Percentiles rank a stretch among this genome's conserved stretches.
phyloP scores from a whole-genome alignment of 257 asterid species.

The Eucommia ulmoides region DNA sequence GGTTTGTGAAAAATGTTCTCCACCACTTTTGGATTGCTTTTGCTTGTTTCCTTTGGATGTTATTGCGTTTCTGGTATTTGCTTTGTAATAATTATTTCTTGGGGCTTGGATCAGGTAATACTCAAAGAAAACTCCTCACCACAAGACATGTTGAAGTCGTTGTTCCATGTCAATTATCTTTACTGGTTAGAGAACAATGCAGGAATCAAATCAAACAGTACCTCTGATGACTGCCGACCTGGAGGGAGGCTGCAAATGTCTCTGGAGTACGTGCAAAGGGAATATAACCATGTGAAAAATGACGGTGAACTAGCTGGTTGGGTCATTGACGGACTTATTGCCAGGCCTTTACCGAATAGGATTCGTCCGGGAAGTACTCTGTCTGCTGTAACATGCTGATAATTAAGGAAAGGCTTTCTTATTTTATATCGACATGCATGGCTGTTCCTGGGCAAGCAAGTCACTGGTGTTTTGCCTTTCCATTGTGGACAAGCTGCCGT shows the following conservation, averaged over 20 bases:
- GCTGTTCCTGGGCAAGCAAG: too few species aligned
- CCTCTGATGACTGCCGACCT: conserved; percentile 50
- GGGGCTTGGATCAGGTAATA: conserved; percentile 44
- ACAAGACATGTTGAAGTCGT: conserved; percentile 81
- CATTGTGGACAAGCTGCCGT: too few species aligned
- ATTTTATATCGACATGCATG: too few species aligned
- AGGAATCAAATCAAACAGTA: conserved; percentile 48
- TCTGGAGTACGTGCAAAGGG: conserved; percentile 55
- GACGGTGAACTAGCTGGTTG: conserved; percentile 76
- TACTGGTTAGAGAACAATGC: conserved; percentile 90
- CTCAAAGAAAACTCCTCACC: conserved; percentile 69
- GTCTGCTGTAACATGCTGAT: too few species aligned
- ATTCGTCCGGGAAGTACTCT: conserved; percentile 31
- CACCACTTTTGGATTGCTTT: conserved; percentile 3
- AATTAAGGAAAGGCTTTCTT: too few species aligned
- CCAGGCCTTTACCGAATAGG: conserved; percentile 75
- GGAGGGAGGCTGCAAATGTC: conserved; percentile 83
- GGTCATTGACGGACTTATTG: conserved; percentile 67
- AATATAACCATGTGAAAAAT: conserved; percentile 57
- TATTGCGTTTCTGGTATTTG: conserved; percentile 1
- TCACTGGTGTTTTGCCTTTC: too few species aligned
- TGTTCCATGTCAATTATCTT: conserved; percentile 74
- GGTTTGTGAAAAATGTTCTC: too few species aligned
- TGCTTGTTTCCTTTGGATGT: not conserved
- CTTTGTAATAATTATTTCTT: conserved; percentile 4